Percentiles rank a stretch among this genome's conserved stretches.
These are phyloP conservation scores for Citrullus mucosospermus DNA, from an alignment of 306 rosid species.

Conservation along the genomic window DNA sequence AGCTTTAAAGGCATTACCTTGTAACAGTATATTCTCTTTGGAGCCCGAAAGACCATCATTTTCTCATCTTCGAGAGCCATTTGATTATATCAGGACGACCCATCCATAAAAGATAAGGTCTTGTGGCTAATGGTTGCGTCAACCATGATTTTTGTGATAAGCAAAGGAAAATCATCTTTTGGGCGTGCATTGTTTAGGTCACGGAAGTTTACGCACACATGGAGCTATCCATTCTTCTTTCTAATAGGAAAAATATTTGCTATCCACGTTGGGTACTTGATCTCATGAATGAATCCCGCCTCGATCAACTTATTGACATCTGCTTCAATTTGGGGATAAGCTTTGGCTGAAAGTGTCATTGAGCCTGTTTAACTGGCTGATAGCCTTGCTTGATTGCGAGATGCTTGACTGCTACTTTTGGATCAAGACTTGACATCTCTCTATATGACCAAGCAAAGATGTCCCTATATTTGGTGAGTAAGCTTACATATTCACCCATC, in stretches of 20 bases:
- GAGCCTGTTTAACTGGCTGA: too few species aligned
- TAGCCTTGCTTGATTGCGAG: background rate
- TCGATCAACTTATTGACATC: background rate
- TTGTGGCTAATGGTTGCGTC: background rate
- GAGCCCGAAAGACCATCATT: too few species aligned
- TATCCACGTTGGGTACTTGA: background rate
- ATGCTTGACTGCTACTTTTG: background rate
- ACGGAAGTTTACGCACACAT: background rate
- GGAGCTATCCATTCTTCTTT: background rate
- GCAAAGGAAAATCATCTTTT: background rate
- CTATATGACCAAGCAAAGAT: background rate
- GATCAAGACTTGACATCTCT: background rate
- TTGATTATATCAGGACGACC: too few species aligned
- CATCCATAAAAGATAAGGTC: too few species aligned
- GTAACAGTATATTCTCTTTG: too few species aligned
- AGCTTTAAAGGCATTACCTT: too few species aligned
- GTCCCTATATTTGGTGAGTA: background rate
- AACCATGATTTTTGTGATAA: background rate
- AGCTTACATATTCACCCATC: too few species aligned
- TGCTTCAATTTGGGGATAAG: background rate
- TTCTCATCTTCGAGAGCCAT: background rate
- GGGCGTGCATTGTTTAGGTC: background rate
- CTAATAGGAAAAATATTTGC: background rate
- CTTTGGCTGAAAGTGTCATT: background rate
- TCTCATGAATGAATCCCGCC: background rate